phyloP scores from a whole-genome alignment of 768 basidiomycete genomes.

The Xanthoconium purpureum region DNA sequence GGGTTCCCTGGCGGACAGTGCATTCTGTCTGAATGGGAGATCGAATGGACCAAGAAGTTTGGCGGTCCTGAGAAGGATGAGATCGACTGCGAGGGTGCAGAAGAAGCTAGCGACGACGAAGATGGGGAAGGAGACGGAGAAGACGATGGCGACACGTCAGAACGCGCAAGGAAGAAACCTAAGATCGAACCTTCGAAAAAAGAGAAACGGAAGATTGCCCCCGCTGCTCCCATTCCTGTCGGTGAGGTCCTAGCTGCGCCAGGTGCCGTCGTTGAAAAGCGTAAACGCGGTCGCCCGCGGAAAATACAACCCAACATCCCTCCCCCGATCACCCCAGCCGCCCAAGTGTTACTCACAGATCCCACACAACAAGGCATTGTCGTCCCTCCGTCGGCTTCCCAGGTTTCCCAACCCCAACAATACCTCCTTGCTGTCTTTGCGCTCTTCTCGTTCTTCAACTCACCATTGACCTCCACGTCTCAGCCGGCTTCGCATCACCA shows the following conservation, averaged over 20 bases:
- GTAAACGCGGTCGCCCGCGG: conserved; percentile 80
- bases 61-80: conserved; percentile 76
- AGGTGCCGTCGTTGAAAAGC: conserved; percentile 58
- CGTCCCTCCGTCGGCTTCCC: conserved; percentile 12
- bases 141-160: conserved; percentile 39
- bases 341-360: conserved; percentile 16
- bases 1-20: conserved; percentile 75
- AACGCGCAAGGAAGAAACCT: conserved; percentile 59
- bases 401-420: conserved; percentile 39
- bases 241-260: conserved; percentile 23
- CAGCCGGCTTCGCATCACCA: conserved; percentile 36
- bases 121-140: conserved; percentile 43
- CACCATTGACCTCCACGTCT: conserved; percentile 52
- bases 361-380: conserved; percentile 16
- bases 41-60: conserved; percentile 67
- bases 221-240: conserved; percentile 21
- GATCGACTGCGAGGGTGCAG: conserved; percentile 47
- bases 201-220: conserved; percentile 37
- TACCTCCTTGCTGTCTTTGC: conserved; percentile 83
- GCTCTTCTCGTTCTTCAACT: conserved; percentile 84
- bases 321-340: conserved; percentile 28
- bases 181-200: conserved; percentile 49
- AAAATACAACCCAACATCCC: conserved; percentile 58
- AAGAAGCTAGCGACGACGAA: conserved; percentile 43
- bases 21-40: conserved; percentile 72